Base-by-base conservation (phyloP, 768 basidiomycete genomes). In the Rhizopogon vinicolor region DNA sequence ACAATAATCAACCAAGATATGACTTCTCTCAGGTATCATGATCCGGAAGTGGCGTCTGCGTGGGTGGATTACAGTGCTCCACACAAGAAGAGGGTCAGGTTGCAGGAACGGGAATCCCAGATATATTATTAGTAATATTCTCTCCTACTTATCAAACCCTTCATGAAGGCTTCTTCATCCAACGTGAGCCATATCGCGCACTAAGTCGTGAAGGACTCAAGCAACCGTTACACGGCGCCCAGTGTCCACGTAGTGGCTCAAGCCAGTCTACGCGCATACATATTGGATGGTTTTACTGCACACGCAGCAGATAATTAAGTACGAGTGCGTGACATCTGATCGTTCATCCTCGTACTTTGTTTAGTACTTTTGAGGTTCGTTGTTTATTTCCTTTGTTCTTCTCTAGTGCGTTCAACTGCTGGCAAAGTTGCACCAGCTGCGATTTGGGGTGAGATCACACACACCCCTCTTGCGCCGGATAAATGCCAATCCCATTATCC, bases 291-390 rank as follows among this genome's bases (percentile, higher is more conserved):
- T 48, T 48, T 58, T 54, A 50, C 41, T 58, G 12, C 53, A 55
- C 42, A 54, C 53, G 10, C 37, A 35, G 28, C 54, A 58, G 14
- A 54, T 45, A 5, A 51, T 55, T 29, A 58, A 55, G 57, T 58
- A 51, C n/a, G 57, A 54, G 14, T 8, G 7, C 4, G 13, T 9
- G 18, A 41, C 5, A 6, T 2, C 13, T 7, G 29, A 19, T 7
- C 7, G 18, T 48, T 2, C 7, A 29, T 31, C n/a, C 10, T 54
- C 22, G 12, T 2, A 5, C 16, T 14, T 41, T 31, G 10, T 14
- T n/a, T 9, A 22, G 57, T 58, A 19, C 25, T 49, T 43, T 22
- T 22, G 13, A 3, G 14, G 5, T 29, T 28, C 33, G 10, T 12
- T 6, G 19, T 16, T 33, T 22, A 5, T 37, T n/a, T 31, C 7